phyloP scores from a whole-genome alignment of 2,329 filamentous ascomycete species.

The Geosmithia putterillii region DNA sequence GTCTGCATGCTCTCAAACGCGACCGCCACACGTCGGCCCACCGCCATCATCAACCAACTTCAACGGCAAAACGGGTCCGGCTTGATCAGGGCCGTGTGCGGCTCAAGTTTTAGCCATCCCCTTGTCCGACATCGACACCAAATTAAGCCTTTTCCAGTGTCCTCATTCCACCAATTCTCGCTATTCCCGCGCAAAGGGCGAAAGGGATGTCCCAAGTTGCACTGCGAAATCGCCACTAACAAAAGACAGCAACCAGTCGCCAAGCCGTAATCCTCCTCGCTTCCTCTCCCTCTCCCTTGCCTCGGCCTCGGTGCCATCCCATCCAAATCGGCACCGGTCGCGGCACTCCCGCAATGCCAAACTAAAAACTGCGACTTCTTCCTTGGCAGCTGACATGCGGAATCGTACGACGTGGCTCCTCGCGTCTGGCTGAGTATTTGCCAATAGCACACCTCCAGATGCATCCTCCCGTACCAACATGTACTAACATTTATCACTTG shows the following conservation, averaged over 20 bases:
- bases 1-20: not conserved
- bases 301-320: not conserved
- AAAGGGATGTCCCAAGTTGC: not conserved
- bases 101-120: too few relatives aligned
- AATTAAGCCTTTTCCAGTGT: not conserved
- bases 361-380: not conserved
- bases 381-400: not conserved
- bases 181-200: not conserved
- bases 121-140: not conserved
- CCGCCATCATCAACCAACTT: not conserved
- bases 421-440: too few relatives aligned
- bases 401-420: too few relatives aligned
- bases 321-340: not conserved
- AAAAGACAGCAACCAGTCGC: not conserved
- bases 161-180: not conserved
- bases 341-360: too few relatives aligned
- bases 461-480: too few relatives aligned
- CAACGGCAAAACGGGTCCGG: not conserved
- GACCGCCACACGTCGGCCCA: not conserved
- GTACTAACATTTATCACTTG: too few relatives aligned
- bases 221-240: not conserved
- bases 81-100: not conserved
- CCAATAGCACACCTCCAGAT: too few relatives aligned
- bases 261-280: not conserved
- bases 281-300: not conserved